A percentile compares a stretch with the other conserved stretches of the same genome.
phyloP scores from a whole-genome alignment of 306 rosid genomes.

The Vigna radiata region DNA sequence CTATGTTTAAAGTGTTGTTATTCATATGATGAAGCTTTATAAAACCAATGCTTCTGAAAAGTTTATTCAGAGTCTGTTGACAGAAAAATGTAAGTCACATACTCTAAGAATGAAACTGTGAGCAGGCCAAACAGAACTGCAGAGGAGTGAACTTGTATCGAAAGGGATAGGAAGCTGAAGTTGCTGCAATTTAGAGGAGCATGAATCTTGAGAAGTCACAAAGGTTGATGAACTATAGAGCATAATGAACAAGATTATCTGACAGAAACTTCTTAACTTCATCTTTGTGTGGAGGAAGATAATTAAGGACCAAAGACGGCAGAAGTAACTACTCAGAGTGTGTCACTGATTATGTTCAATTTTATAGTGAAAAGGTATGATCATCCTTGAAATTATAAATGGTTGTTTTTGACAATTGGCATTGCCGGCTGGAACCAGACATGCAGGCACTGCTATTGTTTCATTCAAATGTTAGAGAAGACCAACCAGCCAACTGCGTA shows the following conservation, averaged over 20 bases:
- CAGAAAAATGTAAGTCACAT: neutral
- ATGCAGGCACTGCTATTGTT: slow-evolving; percentile 1
- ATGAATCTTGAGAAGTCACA: slow-evolving; percentile 40
- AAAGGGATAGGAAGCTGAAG: neutral
- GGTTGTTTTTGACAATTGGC: neutral
- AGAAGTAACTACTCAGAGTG: neutral
- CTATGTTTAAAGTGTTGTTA: neutral
- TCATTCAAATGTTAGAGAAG: neutral
- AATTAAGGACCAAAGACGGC: neutral
- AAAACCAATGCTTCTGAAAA: neutral
- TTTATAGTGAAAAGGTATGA: slow-evolving; percentile 22
- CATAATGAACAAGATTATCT: slow-evolving; percentile 16
- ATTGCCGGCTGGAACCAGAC: slow-evolving; percentile 27
- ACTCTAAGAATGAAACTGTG: slow-evolving; percentile 44
- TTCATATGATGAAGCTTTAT: neutral
- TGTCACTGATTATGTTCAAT: neutral
- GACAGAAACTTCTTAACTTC: slow-evolving; percentile 31
- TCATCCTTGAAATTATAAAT: slow-evolving; percentile 6
- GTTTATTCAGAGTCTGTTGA: too few species aligned
- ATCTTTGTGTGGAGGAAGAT: slow-evolving; percentile 15
- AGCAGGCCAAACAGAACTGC: slow-evolving; percentile 34
- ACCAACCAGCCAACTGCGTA: neutral
- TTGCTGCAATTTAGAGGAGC: slow-evolving; percentile 8
- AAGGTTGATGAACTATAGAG: slow-evolving; percentile 20
- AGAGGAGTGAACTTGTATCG: slow-evolving; percentile 29